These are phyloP conservation scores for Wickerhamiella spandovensis DNA, from an alignment of 805 yeast genomes.

Conservation along the genomic window DNA sequence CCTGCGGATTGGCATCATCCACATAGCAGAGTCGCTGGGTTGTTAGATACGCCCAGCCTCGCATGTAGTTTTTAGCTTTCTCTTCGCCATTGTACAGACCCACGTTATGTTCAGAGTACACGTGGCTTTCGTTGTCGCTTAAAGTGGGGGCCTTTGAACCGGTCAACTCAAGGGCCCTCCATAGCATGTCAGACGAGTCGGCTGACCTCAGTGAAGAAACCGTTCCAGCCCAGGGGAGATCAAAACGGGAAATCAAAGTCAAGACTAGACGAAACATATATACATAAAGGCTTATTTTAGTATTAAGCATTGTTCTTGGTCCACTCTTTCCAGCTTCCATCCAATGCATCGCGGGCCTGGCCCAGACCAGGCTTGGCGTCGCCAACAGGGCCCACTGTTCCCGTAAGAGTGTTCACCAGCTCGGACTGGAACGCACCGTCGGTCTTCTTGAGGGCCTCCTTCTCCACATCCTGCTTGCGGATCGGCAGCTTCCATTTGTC, in stretches of 20 bases:
- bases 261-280: too few relatives aligned
- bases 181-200: constrained; percentile 12
- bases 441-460: background rate
- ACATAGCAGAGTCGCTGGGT: constrained; percentile 60
- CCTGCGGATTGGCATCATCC: constrained; percentile 34
- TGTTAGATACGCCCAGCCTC: constrained; percentile 71
- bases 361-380: constrained; percentile 20
- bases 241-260: too few relatives aligned
- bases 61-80: constrained; percentile 49
- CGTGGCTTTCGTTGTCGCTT: constrained; percentile 33
- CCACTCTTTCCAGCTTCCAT: background rate
- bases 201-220: too few relatives aligned
- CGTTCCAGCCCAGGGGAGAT: too few relatives aligned
- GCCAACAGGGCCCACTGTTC: constrained; percentile 13
- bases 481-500: background rate
- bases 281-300: background rate
- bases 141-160: constrained; percentile 24
- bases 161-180: constrained; percentile 23
- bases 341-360: constrained; percentile 19
- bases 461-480: background rate
- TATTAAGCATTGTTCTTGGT: too few relatives aligned
- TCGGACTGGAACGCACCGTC: background rate
- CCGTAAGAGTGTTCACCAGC: constrained; percentile 1
- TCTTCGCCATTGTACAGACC: constrained; percentile 65
- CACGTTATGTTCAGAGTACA: constrained; percentile 39